phyloP scores from a whole-genome alignment of 768 basidiomycete species.

The Fibroporia radiculosa region DNA sequence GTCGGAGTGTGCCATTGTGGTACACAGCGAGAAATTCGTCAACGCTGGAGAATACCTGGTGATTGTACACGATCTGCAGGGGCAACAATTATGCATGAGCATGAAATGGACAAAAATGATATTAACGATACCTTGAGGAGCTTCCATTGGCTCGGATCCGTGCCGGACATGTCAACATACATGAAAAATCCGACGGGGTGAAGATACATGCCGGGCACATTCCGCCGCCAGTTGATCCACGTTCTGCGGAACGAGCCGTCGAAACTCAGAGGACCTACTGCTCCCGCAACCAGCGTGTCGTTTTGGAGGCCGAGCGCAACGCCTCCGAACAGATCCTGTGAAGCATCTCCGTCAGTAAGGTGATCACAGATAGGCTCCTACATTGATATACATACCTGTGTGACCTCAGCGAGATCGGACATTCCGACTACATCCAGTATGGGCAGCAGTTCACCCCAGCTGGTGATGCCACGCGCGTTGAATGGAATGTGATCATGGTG shows the following conservation, averaged over 20 bases:
- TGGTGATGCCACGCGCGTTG: conserved; percentile 38
- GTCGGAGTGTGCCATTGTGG: conserved; percentile 42
- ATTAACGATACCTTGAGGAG: conserved; percentile 34
- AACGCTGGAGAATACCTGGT: conserved; percentile 42
- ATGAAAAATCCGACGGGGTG: conserved; percentile 48
- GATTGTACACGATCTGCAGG: conserved; percentile 47
- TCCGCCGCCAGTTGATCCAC: conserved; percentile 45
- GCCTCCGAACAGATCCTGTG: conserved; percentile 44
- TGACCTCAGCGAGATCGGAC: conserved; percentile 30
- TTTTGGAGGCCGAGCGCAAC: conserved; percentile 34
- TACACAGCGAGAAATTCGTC: conserved; percentile 48
- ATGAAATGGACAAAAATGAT: neutral
- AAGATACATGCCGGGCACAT: conserved; percentile 43
- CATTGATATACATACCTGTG: conserved; percentile 27
- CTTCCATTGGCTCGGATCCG: conserved; percentile 44
- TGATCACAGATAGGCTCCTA: neutral
- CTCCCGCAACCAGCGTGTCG: conserved; percentile 42
- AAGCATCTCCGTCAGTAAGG: neutral
- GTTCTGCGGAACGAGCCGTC: conserved; percentile 52
- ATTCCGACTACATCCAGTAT: conserved; percentile 28
- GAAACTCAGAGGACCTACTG: conserved; percentile 45
- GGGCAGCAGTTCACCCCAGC: conserved; percentile 22
- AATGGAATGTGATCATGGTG: conserved; percentile 45
- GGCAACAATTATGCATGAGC: neutral
- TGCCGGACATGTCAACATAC: conserved; percentile 50